Percentiles rank a stretch among this genome's conserved stretches.
These are phyloP conservation scores for Adansonia digitata DNA, from an alignment of 345 rosid genomes.

Conservation along the genomic window DNA sequence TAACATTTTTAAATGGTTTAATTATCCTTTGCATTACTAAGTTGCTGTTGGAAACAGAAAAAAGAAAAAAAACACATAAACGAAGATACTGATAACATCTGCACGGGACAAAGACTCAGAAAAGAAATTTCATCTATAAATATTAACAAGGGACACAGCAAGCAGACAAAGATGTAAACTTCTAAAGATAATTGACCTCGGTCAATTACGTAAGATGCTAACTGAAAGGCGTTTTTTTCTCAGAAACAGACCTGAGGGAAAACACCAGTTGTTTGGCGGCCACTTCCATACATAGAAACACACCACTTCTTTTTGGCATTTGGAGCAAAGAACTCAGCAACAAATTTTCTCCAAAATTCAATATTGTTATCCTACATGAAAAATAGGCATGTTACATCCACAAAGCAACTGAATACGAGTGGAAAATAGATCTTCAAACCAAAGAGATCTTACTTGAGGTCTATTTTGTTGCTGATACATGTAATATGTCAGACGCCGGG, in stretches of 20 bases:
- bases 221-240: neutral
- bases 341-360: constrained; percentile 98
- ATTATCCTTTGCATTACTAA: neutral
- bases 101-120: neutral
- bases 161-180: neutral
- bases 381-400: constrained; percentile 19
- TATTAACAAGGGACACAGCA: neutral
- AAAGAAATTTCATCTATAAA: neutral
- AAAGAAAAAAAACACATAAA: neutral
- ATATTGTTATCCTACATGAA: constrained; percentile 81
- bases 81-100: neutral
- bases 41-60: neutral
- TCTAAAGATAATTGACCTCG: constrained; percentile 11
- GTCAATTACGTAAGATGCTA: constrained; percentile 2
- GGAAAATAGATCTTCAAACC: constrained; percentile 2
- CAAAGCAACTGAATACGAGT: constrained; percentile 6
- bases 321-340: constrained; percentile 85
- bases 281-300: constrained; percentile 98
- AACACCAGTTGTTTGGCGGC: constrained; percentile 92
- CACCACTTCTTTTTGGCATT: constrained; percentile 97
- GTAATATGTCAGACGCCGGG: constrained; percentile 82
- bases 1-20: constrained; percentile 13
- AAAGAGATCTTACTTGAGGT: constrained; percentile 63
- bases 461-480: constrained; percentile 94
- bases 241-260: constrained; percentile 79